Base-by-base conservation (phyloP, 805 yeast genomes). In the Ogataea kodamae region DNA sequence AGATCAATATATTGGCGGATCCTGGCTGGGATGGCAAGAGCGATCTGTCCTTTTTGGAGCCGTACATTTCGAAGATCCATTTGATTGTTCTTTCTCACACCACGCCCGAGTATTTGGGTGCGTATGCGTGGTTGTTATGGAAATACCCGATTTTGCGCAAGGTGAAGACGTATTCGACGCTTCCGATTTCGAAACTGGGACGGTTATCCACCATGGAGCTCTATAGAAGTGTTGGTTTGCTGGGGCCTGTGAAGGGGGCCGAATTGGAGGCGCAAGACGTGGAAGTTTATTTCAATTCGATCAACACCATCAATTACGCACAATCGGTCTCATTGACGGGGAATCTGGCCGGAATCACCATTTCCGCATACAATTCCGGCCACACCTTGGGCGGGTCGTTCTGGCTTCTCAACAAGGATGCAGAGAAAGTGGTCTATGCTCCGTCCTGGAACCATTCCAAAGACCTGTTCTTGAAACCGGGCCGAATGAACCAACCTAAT, bases 381-480 rank as follows among this genome's bases (percentile, higher is more conserved):
- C 96, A 86, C 53, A 70, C 95, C 0, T 68, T 92, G 18, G 99
- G 99, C 42, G 97, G 98, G 9, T 77, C 95, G 0, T 76, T 89
- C 28, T 89, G 97, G 97, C 64, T 80, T 22, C 57, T 90, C 8
- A 70, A 73, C 27, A 78, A 79, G 36, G 78, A 81, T 41, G 73
- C 79, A 11, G 97, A 90, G 46, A 81, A 81, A 43, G 64, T 89
- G n/a, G 65, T 90, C 3, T 86, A 87, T 57, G 95, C 96, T 0
- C 88, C 92, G 2, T 77, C 83, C 27, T 92, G 97, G 97, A 90
- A 89, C 56, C 97, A 92, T 54, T 80, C 97, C 1, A 78, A 78
- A 45, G 97, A 90, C 52, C 72, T 85, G 0, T 88, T 88, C 47
- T 61, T 92, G 33, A 82, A 81, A 42, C 79, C 88, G 18, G 83